Evolutionary conservation across 2,329 filamentous ascomycete species (phyloP).

Genomic region (Fusarium setosum): DNA sequence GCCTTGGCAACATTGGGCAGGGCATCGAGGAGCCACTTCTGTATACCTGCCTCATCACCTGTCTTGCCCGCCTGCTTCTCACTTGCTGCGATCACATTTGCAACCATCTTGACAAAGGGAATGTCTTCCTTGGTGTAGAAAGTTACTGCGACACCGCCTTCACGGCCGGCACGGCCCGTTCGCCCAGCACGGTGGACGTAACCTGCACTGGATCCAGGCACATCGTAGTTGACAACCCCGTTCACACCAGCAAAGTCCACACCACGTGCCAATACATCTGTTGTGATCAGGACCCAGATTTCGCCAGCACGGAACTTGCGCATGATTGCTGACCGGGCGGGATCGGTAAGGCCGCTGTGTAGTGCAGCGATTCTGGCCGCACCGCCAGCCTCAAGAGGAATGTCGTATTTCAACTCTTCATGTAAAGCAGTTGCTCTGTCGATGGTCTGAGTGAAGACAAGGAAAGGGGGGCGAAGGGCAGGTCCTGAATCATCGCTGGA

Average conservation of each 20-base stretch:
- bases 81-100: constrained; percentile 88
- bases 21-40: constrained; percentile 89
- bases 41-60: constrained; percentile 69
- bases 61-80: constrained; percentile 75
- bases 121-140: constrained; percentile 97
- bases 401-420: constrained; percentile 93
- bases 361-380: constrained; percentile 87
- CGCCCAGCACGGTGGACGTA: constrained; percentile 96
- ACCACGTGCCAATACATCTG: constrained; percentile 90
- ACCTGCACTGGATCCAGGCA: constrained; percentile 87
- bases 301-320: constrained; percentile 90
- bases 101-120: constrained; percentile 87
- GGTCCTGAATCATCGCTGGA: constrained; percentile 66
- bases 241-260: constrained; percentile 97
- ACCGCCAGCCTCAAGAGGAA: constrained; percentile 87
- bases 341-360: constrained; percentile 86
- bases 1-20: constrained; percentile 87
- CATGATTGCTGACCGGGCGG: constrained; percentile 83
- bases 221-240: constrained; percentile 97
- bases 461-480: constrained; percentile 83
- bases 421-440: constrained; percentile 88
- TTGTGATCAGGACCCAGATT: constrained; percentile 97
- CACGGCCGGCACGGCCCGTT: constrained; percentile 87
- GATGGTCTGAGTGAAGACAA: constrained; percentile 97
- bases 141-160: constrained; percentile 90